A percentile compares a stretch with the other conserved stretches of the same genome.
Evolutionary conservation across 2,329 filamentous ascomycete genomes (phyloP).

Genomic region (Epichloe sylvatica): DNA sequence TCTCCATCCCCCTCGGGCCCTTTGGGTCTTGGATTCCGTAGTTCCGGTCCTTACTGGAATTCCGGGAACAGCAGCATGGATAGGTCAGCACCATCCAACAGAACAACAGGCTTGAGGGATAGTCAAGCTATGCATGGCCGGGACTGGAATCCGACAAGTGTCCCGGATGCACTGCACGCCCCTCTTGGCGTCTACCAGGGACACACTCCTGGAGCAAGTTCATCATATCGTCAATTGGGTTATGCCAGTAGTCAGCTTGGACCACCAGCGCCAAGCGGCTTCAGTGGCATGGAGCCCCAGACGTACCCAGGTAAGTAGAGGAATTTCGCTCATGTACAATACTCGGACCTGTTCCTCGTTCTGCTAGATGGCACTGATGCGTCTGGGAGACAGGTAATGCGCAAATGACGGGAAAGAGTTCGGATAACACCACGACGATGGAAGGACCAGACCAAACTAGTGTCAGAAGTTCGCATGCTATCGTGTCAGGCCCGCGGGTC

Average conservation of each 20-base stretch:
- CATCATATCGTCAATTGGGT: slow-evolving; percentile 30
- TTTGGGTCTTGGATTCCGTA: slow-evolving; percentile 19
- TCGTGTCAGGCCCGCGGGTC: slow-evolving; percentile 30
- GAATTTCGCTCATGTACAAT: not conserved
- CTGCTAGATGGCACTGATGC: not conserved
- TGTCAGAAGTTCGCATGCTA: slow-evolving; percentile 36
- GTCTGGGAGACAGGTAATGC: not conserved
- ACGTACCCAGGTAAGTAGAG: slow-evolving; percentile 36
- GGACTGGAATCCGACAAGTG: slow-evolving; percentile 2
- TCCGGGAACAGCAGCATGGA: slow-evolving; percentile 1
- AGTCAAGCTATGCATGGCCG: not conserved
- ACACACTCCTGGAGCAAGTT: slow-evolving; percentile 14
- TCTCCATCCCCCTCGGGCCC: slow-evolving; percentile 33
- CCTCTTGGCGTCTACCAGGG: not conserved
- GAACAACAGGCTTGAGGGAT: not conserved
- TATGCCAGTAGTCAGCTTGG: slow-evolving; percentile 19
- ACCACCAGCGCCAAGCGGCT: slow-evolving; percentile 18
- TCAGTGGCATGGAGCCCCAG: slow-evolving; percentile 35
- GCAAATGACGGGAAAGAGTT: slow-evolving; percentile 21
- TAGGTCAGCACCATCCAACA: not conserved
- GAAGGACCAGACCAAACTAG: slow-evolving; percentile 27
- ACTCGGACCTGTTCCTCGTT: not conserved
- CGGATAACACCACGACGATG: slow-evolving; percentile 28
- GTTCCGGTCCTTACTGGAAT: slow-evolving; percentile 1
- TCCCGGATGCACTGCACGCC: not conserved